Conservation (phyloP, 176 grass and related monocot species). For the Musa troglodytarum region DNA sequence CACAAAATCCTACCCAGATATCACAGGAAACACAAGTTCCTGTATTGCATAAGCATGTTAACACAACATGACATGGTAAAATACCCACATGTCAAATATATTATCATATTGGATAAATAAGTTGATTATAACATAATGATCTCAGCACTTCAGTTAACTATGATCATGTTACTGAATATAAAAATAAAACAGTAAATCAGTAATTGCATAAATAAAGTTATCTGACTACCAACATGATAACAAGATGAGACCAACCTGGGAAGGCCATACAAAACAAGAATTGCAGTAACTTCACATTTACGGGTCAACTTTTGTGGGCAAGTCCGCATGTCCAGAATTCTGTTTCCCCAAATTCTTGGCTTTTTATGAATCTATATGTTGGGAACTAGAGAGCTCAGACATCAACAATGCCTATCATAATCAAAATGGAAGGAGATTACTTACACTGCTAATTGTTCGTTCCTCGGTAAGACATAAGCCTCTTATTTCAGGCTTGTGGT, state of each 20-base stretch:
- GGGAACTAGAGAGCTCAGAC: neutral
- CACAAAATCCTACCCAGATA: neutral
- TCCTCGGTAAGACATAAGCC: slow-evolving; percentile 96
- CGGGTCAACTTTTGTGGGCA: slow-evolving; percentile 64
- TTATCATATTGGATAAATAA: neutral
- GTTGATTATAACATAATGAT: neutral
- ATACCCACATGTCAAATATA: too few relatives aligned
- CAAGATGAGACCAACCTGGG: slow-evolving; percentile 48
- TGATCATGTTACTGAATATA: neutral
- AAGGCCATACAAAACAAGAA: slow-evolving; percentile 92
- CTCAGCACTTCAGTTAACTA: neutral
- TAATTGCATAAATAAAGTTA: neutral
- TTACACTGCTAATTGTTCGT: slow-evolving; percentile 90
- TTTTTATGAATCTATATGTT: slow-evolving; percentile 59
- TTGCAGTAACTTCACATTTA: slow-evolving; percentile 83
- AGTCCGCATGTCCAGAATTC: slow-evolving; percentile 73
- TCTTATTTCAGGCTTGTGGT: slow-evolving; percentile 94
- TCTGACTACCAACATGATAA: neutral
- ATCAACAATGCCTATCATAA: neutral
- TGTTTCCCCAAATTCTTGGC: slow-evolving; percentile 68
- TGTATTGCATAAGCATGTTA: neutral
- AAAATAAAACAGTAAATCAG: neutral
- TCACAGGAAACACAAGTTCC: neutral
- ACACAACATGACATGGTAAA: too few relatives aligned
- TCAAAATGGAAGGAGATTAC: neutral